These are phyloP conservation scores for Fusarium nurragi DNA, from an alignment of 2,329 filamentous ascomycete genomes.

Conservation along the genomic window DNA sequence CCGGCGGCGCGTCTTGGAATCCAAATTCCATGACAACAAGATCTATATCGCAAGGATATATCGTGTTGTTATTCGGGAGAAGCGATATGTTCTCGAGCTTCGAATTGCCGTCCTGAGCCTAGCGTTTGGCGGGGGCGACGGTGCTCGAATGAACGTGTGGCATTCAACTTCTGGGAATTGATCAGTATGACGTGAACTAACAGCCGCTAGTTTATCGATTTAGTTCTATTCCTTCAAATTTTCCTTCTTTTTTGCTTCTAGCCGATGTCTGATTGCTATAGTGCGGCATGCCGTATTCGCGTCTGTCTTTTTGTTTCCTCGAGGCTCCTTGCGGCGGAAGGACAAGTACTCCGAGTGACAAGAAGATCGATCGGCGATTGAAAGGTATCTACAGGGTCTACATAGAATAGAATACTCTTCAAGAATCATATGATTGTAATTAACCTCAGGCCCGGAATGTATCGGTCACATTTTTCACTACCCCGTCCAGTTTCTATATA, in stretches of 20 bases:
- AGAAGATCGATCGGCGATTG: no score
- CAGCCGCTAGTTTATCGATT: background rate
- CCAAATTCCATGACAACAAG: background rate
- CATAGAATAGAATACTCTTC: no score
- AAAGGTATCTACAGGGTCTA: no score
- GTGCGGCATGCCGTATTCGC: no score
- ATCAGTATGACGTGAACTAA: background rate
- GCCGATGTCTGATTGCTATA: background rate
- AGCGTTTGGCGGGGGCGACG: background rate
- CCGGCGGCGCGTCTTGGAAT: background rate
- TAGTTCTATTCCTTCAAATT: background rate
- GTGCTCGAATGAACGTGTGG: background rate
- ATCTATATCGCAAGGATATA: background rate
- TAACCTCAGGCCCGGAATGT: background rate
- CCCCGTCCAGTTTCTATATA: background rate
- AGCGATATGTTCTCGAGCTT: background rate
- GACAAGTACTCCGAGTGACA: no score
- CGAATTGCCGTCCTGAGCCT: background rate
- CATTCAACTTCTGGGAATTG: background rate
- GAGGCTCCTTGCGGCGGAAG: no score
- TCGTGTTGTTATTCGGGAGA: background rate
- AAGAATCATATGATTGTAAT: background rate
- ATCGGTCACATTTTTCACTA: background rate
- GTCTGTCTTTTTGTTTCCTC: no score
- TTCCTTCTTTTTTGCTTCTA: background rate